phyloP scores from a whole-genome alignment of 805 yeast genomes.

The Starmera caribaea region DNA sequence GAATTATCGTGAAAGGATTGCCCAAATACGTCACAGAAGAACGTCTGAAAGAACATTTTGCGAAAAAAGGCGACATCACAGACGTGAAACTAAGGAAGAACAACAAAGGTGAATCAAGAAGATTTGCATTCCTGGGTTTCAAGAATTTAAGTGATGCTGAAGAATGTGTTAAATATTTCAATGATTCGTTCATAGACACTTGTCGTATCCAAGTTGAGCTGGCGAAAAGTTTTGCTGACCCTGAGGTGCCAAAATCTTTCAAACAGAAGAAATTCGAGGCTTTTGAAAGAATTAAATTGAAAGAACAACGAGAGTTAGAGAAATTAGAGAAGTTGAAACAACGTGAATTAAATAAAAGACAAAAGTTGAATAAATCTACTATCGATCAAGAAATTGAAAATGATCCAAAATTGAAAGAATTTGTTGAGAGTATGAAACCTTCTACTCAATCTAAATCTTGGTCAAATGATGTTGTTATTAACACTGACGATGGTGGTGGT shows the following conservation, averaged over 20 bases:
- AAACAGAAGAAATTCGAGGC: constrained; percentile 46
- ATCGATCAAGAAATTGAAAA: constrained; percentile 54
- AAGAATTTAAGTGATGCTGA: constrained; percentile 66
- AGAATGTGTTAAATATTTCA: constrained; percentile 64
- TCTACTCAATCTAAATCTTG: constrained; percentile 61
- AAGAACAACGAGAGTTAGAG: constrained; percentile 38
- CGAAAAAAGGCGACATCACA: constrained; percentile 54
- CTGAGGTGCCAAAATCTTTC: constrained; percentile 61
- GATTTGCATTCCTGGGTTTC: constrained; percentile 91
- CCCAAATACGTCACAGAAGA: constrained; percentile 75
- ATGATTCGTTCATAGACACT: constrained; percentile 76
- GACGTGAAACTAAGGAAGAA: constrained; percentile 83
- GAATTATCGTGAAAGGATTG: constrained; percentile 84
- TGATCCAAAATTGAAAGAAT: constrained; percentile 69
- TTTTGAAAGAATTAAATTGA: constrained; percentile 31
- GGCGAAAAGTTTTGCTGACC: constrained; percentile 84
- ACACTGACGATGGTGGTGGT: constrained; percentile 22
- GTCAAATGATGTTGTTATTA: constrained; percentile 39
- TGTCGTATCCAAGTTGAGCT: constrained; percentile 66
- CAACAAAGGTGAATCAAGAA: constrained; percentile 76
- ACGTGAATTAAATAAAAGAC: constrained; percentile 24
- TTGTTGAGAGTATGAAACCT: constrained; percentile 75
- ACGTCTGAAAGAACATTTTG: constrained; percentile 57
- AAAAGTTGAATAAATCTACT: constrained; percentile 16
- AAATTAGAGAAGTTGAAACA: constrained; percentile 23